Evolutionary conservation across 1,284 basidiomycete genomes (phyloP).

Genomic region (Moesziomyces globuligerus): DNA sequence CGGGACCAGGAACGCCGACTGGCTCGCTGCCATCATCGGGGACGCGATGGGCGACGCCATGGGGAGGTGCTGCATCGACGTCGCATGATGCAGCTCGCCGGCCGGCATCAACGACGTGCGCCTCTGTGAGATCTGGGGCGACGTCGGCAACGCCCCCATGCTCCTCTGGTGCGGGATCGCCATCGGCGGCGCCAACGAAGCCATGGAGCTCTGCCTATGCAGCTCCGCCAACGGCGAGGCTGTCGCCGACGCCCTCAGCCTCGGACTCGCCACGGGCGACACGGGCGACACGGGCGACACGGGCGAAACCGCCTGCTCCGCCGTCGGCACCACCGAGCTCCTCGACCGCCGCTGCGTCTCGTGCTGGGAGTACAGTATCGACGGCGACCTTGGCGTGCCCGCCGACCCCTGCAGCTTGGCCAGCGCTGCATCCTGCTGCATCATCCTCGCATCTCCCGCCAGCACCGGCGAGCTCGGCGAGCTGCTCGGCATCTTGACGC

Average conservation of each 20-base stretch:
- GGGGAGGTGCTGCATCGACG: constrained; percentile 26
- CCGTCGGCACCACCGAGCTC: constrained; percentile 7
- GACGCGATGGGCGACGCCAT: constrained; percentile 3
- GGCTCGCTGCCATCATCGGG: constrained; percentile 14
- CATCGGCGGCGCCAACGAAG: constrained; percentile 6
- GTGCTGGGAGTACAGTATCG: constrained; percentile 14
- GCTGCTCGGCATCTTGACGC: constrained; percentile 7
- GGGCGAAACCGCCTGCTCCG: constrained; percentile 1
- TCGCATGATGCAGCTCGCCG: constrained; percentile 3
- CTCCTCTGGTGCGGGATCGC: constrained; percentile 16
- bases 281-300: too few species aligned
- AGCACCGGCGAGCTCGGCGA: constrained; percentile 32
- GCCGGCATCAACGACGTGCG: constrained; percentile 23
- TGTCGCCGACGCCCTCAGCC: constrained; percentile 3
- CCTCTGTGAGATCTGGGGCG: constrained; percentile 25
- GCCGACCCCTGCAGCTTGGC: constrained; percentile 23
- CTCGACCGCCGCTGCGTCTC: constrained; percentile 30
- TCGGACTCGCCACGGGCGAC: constrained; percentile 7
- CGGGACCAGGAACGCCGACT: not conserved
- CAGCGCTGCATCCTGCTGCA: constrained; percentile 14
- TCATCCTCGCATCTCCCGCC: constrained; percentile 5
- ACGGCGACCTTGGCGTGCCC: constrained; percentile 9
- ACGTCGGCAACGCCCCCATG: constrained; percentile 12
- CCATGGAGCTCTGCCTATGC: constrained; percentile 29
- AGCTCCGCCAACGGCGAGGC: constrained; percentile 16